Base-by-base conservation (phyloP, 2,329 filamentous ascomycete genomes). In the Colletotrichum incanum region DNA sequence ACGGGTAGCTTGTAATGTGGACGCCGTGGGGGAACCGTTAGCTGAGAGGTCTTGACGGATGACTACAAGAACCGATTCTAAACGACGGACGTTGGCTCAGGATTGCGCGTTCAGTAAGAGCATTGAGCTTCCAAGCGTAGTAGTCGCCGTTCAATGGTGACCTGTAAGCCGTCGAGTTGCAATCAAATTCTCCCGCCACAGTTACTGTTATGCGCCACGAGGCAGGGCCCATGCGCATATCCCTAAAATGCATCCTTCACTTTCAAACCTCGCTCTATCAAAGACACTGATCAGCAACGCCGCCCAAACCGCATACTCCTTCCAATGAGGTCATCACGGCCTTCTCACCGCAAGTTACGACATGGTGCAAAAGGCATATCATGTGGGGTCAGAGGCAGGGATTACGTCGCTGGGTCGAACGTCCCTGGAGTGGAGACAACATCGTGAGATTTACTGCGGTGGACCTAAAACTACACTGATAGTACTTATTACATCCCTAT, bases 1-100 rank as follows among this genome's bases (percentile, higher is more conserved):
- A 28, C n/a, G n/a, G 8, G 45, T 28, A 28, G n/a, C 43, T 62
- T 62, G 45, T 62, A 49, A 18, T 28, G n/a, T 49, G 59, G 59
- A 28, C 31, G 43, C 12, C n/a, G 59, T 34, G 31, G 59, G 43
- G 59, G n/a, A 39, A 8, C 20, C 34, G 16, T 20, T 37, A 28
- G 31, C 26, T n/a, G 1, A 18, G 41, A 39, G 20, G 14, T 26
- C n/a, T 26, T 5, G 28, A 50, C n/a, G 31, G 31, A 26, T 62
- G 59, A 39, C 16, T 20, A 28, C 45, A 50, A 62, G 14, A 39
- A 26, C n/a, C 18, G 26, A 34, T 47, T n/a, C 3, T 4, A n/a
- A 14, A 6, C 18, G 7, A 61, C 49, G 8, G 3, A 49, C 16
- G n/a, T 49, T 5, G 26, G 8, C 12, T 31, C 16, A 8, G 2